Percentiles rank a stretch among this genome's conserved stretches.
Conservation (phyloP, 2,329 filamentous ascomycete genomes). For the Fusarium longipes region DNA sequence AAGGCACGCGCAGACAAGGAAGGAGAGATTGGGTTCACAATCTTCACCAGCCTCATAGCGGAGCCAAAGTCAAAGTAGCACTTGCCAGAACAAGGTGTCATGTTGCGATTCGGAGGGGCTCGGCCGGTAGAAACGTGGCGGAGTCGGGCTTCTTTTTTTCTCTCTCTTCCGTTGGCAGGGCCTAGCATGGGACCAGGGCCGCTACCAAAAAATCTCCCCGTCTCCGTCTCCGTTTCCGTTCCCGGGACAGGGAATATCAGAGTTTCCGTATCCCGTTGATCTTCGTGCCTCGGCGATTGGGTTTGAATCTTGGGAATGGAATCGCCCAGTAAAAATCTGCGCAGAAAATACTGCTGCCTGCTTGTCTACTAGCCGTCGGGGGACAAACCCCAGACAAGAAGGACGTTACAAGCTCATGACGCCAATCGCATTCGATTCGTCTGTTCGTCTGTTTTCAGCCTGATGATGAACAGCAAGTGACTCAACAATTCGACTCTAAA, state of each 20-base stretch:
- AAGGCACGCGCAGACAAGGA: not conserved
- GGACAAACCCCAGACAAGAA: constrained; percentile 34
- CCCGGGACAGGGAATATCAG: constrained; percentile 2
- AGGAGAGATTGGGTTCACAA: constrained; percentile 1
- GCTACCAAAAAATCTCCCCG: constrained; percentile 16
- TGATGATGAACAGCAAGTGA: not conserved
- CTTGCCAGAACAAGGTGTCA: constrained; percentile 23
- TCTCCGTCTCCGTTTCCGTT: constrained; percentile 12
- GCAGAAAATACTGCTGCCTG: constrained; percentile 35
- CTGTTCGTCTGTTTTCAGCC: not conserved
- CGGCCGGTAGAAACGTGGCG: constrained; percentile 41
- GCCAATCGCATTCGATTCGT: constrained; percentile 16
- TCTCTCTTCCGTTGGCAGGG: not conserved
- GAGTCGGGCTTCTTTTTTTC: constrained; percentile 15
- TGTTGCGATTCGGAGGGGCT: constrained; percentile 28
- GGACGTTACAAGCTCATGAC: constrained; percentile 18
- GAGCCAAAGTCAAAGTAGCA: constrained; percentile 13
- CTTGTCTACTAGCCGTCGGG: constrained; percentile 5
- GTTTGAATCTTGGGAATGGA: constrained; percentile 18
- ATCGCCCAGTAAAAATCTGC: constrained; percentile 8
- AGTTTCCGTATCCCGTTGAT: constrained; percentile 19
- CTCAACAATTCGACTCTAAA: constrained; percentile 4
- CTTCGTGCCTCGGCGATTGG: not conserved
- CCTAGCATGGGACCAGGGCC: not conserved
- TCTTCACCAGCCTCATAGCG: constrained; percentile 23